Conservation (phyloP, 345 rosid species). For the Boechera retrofracta region DNA sequence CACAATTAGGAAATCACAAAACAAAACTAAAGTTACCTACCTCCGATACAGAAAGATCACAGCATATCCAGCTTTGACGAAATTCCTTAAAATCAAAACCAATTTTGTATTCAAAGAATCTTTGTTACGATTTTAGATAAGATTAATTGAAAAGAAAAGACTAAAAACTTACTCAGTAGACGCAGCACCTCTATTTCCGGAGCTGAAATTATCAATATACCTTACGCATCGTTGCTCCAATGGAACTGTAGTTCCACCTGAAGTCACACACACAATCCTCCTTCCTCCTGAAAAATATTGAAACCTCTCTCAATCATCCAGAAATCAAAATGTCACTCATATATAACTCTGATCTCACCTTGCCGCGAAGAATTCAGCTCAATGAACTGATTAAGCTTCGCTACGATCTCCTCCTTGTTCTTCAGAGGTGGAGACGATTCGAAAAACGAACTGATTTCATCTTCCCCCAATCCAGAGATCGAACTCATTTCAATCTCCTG, state of each 20-base stretch:
- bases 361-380: slow-evolving; percentile 48
- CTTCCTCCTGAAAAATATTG: slow-evolving; percentile 43
- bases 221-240: slow-evolving; percentile 95
- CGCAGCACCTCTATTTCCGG: slow-evolving; percentile 78
- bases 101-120: background rate
- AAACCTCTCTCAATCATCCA: background rate
- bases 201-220: slow-evolving; percentile 87
- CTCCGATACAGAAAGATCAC: slow-evolving; percentile 81
- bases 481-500: slow-evolving; percentile 51
- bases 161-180: slow-evolving; percentile 70
- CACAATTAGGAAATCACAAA: background rate
- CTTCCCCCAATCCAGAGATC: slow-evolving; percentile 41
- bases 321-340: background rate
- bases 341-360: slow-evolving; percentile 36
- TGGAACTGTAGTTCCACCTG: slow-evolving; percentile 98
- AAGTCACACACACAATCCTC: slow-evolving; percentile 83
- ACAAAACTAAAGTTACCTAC: slow-evolving; percentile 24
- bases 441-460: slow-evolving; percentile 64
- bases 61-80: slow-evolving; percentile 85
- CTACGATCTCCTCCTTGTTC: slow-evolving; percentile 45
- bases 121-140: background rate
- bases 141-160: background rate
- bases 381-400: slow-evolving; percentile 61
- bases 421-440: slow-evolving; percentile 79
- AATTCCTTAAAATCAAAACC: slow-evolving; percentile 45